These are phyloP conservation scores for Ramalina intermedia DNA, from an alignment of 495 filamentous ascomycete species.

Conservation along the genomic window DNA sequence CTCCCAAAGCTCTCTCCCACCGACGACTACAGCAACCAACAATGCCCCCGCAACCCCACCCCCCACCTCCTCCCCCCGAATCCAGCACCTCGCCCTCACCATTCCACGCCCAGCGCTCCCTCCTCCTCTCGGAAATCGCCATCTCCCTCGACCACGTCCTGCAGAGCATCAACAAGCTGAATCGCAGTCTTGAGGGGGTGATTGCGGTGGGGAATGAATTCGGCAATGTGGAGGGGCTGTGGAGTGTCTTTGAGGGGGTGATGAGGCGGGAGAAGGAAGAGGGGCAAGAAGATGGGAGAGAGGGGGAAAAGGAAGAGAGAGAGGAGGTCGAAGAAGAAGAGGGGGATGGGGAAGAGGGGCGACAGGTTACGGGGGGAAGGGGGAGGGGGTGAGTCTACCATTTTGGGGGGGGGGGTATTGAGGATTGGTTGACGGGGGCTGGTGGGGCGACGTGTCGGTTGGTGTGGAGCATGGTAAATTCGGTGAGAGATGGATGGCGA, in stretches of 20 bases:
- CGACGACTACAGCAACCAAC: neutral
- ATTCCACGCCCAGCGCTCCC: conserved; percentile 73
- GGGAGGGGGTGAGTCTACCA: neutral
- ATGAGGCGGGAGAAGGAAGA: conserved; percentile 52
- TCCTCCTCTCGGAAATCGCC: conserved; percentile 64
- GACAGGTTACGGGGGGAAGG: neutral
- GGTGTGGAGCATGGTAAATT: too few relatives aligned
- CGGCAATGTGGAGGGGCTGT: conserved; percentile 86
- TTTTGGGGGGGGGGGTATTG: neutral
- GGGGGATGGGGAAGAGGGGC: conserved; percentile 6
- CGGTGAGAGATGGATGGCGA: too few relatives aligned
- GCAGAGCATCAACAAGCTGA: conserved; percentile 89
- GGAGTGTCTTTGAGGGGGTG: conserved; percentile 93
- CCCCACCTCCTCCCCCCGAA: conserved; percentile 1
- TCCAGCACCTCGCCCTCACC: conserved; percentile 15
- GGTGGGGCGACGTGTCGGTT: too few relatives aligned
- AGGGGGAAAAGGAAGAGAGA: conserved; percentile 2
- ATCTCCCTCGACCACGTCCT: conserved; percentile 84
- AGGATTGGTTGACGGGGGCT: neutral
- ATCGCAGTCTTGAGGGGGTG: conserved; percentile 83
- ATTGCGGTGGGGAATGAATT: conserved; percentile 94
- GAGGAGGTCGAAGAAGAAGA: neutral
- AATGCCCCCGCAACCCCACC: conserved; percentile 1
- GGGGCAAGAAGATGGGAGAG: conserved; percentile 6
- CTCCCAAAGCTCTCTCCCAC: too few relatives aligned